Evolutionary conservation across 352 stramenopile genomes (phyloP).

Genomic region (Phytophthora megakarya): DNA sequence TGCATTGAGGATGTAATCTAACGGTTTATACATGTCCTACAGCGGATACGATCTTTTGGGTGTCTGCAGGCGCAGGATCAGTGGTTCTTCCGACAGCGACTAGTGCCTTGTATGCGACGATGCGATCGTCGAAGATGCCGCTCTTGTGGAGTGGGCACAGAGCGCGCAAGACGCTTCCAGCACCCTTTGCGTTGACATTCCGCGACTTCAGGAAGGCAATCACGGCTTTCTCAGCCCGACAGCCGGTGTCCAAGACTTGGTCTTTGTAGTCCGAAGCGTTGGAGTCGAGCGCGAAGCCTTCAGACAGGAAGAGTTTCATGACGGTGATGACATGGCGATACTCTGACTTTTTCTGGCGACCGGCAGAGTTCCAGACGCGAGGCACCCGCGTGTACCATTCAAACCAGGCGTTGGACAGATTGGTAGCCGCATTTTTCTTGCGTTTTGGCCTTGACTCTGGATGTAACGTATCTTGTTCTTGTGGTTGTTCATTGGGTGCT

Average conservation of each 20-base stretch:
- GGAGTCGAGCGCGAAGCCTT: neutral
- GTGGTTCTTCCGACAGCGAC: conserved; percentile 9
- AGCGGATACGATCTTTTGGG: no score
- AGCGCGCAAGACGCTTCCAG: conserved; percentile 3
- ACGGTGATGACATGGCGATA: no score
- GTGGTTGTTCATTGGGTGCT: no score
- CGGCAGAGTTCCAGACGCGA: neutral
- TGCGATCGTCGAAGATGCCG: neutral
- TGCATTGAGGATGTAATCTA: no score
- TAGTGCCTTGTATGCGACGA: conserved; percentile 6
- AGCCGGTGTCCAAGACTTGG: conserved; percentile 1
- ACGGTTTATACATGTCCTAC: no score
- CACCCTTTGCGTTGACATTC: neutral
- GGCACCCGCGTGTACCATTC: no score
- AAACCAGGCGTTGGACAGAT: no score
- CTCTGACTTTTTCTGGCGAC: no score
- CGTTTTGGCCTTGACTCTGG: conserved; percentile 4
- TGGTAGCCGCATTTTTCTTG: neutral
- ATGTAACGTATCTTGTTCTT: no score
- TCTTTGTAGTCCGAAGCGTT: conserved; percentile 9
- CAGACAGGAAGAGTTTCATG: neutral
- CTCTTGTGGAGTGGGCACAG: conserved; percentile 10
- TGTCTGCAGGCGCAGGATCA: no score
- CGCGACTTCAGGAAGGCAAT: conserved; percentile 9
- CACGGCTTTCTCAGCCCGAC: neutral